Percentiles rank a stretch among this genome's conserved stretches.
phyloP scores from a whole-genome alignment of 225 moss, liverwort and hornwort species.

The Polytrichum formosum region DNA sequence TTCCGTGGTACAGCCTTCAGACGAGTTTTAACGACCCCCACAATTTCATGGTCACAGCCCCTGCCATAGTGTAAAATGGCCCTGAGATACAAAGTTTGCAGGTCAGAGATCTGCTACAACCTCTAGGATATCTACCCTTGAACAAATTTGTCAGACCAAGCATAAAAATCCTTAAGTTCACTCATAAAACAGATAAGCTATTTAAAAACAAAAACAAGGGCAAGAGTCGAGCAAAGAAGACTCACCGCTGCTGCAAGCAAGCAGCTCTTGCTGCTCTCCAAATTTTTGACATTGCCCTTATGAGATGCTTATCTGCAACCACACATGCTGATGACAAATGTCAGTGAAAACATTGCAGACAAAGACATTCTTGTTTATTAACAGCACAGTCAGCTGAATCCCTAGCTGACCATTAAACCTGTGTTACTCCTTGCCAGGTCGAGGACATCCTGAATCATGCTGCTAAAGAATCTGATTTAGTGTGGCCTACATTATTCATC shows the following conservation, averaged over 20 bases:
- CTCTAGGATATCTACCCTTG: background rate
- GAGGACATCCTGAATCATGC: background rate
- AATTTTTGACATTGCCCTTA: slow-evolving; percentile 48
- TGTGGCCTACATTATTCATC: too few species aligned
- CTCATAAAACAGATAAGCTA: background rate
- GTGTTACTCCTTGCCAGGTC: background rate
- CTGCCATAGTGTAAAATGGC: background rate
- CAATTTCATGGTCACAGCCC: too few species aligned
- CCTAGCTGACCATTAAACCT: background rate
- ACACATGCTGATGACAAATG: background rate
- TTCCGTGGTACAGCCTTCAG: too few species aligned
- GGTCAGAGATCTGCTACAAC: background rate
- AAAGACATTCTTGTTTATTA: background rate
- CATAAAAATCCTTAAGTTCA: background rate
- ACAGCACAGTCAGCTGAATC: background rate
- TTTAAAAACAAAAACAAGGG: background rate
- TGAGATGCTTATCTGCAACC: slow-evolving; percentile 17
- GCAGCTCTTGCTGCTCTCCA: slow-evolving; percentile 58
- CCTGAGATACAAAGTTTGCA: background rate
- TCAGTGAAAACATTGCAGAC: background rate
- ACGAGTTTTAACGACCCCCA: too few species aligned
- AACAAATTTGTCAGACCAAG: background rate
- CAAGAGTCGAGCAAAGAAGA: slow-evolving; percentile 4
- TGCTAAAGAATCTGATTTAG: background rate
- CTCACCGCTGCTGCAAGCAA: slow-evolving; percentile 47